A percentile compares a stretch with the other conserved stretches of the same genome.
Evolutionary conservation across 768 basidiomycete species (phyloP).

Genomic region (Lactarius pseudohatsudake): DNA sequence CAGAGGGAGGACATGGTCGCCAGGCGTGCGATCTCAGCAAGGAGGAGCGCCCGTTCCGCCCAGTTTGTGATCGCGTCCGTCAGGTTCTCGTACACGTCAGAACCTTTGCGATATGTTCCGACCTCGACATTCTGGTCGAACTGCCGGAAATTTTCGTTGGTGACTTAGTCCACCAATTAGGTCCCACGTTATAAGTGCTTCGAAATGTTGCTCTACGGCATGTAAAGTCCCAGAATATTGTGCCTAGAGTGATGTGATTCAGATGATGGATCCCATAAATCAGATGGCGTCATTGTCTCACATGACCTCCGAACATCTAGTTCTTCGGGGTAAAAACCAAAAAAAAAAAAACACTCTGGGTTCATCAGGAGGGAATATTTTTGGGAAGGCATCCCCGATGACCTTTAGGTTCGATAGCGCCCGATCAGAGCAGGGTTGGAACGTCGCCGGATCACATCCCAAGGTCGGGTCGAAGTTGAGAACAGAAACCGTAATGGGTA

Average conservation of each 20-base stretch:
- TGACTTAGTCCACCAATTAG: conserved; percentile 13
- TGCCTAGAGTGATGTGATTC: conserved; percentile 5
- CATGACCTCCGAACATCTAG: conserved; percentile 14
- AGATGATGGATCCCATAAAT: background rate
- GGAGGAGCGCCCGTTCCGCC: conserved; percentile 10
- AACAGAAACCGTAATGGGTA: conserved; percentile 1
- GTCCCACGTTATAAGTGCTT: conserved; percentile 17
- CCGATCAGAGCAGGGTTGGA: conserved; percentile 25
- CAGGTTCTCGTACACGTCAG: conserved; percentile 7
- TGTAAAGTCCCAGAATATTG: conserved; percentile 12
- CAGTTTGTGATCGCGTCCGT: conserved; percentile 3
- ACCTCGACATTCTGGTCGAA: conserved; percentile 7
- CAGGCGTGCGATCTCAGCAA: conserved; percentile 12
- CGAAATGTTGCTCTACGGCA: background rate
- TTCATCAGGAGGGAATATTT: conserved; percentile 5
- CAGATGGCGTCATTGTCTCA: background rate
- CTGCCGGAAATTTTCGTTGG: conserved; percentile 14
- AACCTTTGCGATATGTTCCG: conserved; percentile 10
- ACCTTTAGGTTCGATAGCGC: conserved; percentile 20
- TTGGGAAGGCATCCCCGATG: conserved; percentile 15
- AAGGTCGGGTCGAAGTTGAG: conserved; percentile 24
- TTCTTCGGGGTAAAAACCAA: conserved; percentile 18
- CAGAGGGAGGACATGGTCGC: conserved; percentile 12
- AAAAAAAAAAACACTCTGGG: conserved; percentile 5
- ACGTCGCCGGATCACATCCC: conserved; percentile 20